Conservation (phyloP, 179 eudicot genomes). For the Camellia oleifera region DNA sequence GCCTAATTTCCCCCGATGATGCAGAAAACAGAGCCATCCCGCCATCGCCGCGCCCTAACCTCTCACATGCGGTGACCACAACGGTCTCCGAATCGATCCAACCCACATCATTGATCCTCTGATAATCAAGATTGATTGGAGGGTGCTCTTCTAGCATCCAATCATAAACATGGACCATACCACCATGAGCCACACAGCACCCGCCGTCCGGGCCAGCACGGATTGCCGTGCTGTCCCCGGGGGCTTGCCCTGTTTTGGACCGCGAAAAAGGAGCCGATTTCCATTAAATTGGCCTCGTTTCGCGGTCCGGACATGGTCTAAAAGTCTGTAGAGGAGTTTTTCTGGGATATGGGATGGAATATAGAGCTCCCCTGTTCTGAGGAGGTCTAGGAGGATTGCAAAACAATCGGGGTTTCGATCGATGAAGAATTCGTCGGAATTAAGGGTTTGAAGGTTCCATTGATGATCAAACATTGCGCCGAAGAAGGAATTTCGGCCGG, state of each 20-base stretch:
- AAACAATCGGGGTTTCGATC: conserved; percentile 90
- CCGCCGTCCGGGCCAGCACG: conserved; percentile 85
- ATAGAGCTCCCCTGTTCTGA: conserved; percentile 69
- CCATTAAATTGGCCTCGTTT: conserved; percentile 82
- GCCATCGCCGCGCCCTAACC: conserved; percentile 59
- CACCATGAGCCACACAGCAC: conserved; percentile 85
- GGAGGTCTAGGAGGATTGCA: conserved; percentile 68
- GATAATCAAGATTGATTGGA: conserved; percentile 75
- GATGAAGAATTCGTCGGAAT: conserved; percentile 44
- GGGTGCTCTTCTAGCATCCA: conserved; percentile 75
- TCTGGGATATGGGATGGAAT: conserved; percentile 55
- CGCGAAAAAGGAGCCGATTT: conserved; percentile 40
- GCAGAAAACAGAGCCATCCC: conserved; percentile 72
- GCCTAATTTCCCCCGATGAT: conserved; percentile 43
- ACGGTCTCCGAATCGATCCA: conserved; percentile 59
- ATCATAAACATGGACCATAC: conserved; percentile 82
- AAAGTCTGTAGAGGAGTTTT: conserved; percentile 52
- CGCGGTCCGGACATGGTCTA: conserved; percentile 65
- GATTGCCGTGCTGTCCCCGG: conserved; percentile 83
- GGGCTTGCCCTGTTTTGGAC: conserved; percentile 64
- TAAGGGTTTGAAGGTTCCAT: conserved; percentile 50
- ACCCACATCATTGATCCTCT: conserved; percentile 67
- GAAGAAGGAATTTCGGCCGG: conserved; percentile 72
- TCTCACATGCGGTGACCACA: conserved; percentile 66
- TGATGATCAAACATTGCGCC: conserved; percentile 73